Percentiles rank a stretch among this genome's conserved stretches.
phyloP scores from a whole-genome alignment of 106 monocot genomes.

The Hemerocallis citrina region DNA sequence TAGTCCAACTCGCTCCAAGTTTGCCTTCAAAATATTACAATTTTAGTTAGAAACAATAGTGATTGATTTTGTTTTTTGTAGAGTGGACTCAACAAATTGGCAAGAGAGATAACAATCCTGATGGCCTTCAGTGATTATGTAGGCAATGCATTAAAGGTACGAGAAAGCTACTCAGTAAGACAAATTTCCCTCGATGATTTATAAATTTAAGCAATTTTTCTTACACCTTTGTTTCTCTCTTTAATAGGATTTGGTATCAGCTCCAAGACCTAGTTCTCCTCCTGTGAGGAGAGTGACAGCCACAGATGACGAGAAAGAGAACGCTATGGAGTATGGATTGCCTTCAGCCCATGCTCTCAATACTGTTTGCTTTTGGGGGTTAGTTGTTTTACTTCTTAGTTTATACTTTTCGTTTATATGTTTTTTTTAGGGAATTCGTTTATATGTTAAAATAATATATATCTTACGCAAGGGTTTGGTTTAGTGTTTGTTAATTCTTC shows the following conservation, averaged over 20 bases:
- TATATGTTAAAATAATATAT: background rate
- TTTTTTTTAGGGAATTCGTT: no score
- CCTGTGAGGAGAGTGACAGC: slow-evolving; percentile 45
- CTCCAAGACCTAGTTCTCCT: slow-evolving; percentile 53
- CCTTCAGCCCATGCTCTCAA: slow-evolving; percentile 63
- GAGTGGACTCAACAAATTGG: slow-evolving; percentile 87
- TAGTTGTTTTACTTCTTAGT: no score
- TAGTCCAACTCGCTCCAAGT: no score
- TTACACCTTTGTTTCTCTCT: background rate
- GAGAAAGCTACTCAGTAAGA: background rate
- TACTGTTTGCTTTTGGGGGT: slow-evolving; percentile 52
- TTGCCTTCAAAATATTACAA: background rate
- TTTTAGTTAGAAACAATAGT: background rate
- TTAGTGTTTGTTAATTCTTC: background rate
- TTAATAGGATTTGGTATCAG: slow-evolving; percentile 44
- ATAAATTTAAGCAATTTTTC: background rate
- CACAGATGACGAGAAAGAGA: slow-evolving; percentile 40
- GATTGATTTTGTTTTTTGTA: slow-evolving; percentile 11
- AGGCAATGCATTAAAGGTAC: slow-evolving; percentile 81
- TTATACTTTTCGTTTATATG: background rate
- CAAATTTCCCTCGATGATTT: background rate
- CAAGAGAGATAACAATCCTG: slow-evolving; percentile 69
- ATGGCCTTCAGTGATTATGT: slow-evolving; percentile 91
- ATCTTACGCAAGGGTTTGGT: background rate
- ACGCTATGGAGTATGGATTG: slow-evolving; percentile 60